These are phyloP conservation scores for Nicotiana otophora DNA, from an alignment of 257 asterid genomes.

Conservation along the genomic window DNA sequence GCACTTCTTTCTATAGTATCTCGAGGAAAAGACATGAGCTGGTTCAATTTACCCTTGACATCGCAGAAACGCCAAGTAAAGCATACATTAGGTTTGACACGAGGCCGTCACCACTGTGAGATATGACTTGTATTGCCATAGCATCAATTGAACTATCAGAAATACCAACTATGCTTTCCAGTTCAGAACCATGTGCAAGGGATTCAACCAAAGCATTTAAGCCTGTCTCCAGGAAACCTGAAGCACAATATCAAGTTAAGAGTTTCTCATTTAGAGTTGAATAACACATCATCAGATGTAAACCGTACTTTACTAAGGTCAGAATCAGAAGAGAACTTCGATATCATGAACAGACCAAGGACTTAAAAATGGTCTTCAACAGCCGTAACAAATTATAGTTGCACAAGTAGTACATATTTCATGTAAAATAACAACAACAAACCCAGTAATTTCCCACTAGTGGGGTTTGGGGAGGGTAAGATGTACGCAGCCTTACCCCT, in stretches of 20 bases:
- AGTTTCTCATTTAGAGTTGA: background rate
- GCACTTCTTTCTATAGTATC: background rate
- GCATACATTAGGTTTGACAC: slow-evolving; percentile 78
- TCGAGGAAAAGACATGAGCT: slow-evolving; percentile 15
- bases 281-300: background rate
- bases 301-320: background rate
- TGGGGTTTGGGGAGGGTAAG: too few species aligned
- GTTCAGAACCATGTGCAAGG: slow-evolving; percentile 26
- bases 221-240: slow-evolving; percentile 79
- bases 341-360: background rate
- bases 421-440: background rate
- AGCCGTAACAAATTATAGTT: background rate
- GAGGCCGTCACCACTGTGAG: slow-evolving; percentile 69
- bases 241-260: slow-evolving; percentile 2
- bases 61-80: slow-evolving; percentile 88
- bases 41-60: slow-evolving; percentile 75
- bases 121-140: slow-evolving; percentile 62
- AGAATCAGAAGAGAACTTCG: background rate
- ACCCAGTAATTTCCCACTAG: too few species aligned
- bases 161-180: slow-evolving; percentile 47
- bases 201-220: slow-evolving; percentile 53
- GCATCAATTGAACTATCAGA: slow-evolving; percentile 55
- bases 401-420: background rate
- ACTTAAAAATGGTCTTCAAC: background rate
- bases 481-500: too few species aligned